These are phyloP conservation scores for Penicillium longicatenatum DNA, from an alignment of 495 filamentous ascomycete genomes.

Conservation along the genomic window DNA sequence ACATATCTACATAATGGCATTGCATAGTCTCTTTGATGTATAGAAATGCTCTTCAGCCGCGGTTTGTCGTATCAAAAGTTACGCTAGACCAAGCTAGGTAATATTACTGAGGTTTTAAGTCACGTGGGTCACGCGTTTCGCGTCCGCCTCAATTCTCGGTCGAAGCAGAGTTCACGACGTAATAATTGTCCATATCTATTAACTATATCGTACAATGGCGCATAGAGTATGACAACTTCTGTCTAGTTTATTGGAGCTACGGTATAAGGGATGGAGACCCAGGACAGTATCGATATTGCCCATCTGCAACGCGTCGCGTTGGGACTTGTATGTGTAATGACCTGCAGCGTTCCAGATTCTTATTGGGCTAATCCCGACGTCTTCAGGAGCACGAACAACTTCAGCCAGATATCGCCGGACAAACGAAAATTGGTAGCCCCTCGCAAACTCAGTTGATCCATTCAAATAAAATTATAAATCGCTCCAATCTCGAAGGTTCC, in stretches of 20 bases:
- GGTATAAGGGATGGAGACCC: conserved; percentile 40
- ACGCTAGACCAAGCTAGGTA: conserved; percentile 30
- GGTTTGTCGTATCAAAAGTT: neutral
- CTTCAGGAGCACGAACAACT: conserved; percentile 37
- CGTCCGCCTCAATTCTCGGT: conserved; percentile 23
- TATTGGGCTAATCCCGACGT: conserved; percentile 35
- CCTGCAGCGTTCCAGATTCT: conserved; percentile 31
- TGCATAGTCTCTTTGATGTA: neutral
- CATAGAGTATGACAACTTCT: neutral
- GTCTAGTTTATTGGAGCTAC: neutral
- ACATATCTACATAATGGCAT: neutral
- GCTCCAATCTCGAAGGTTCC: conserved; percentile 12
- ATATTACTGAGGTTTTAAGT: conserved; percentile 28
- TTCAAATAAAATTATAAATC: conserved; percentile 1
- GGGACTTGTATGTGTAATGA: conserved; percentile 45
- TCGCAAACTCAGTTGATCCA: conserved; percentile 4
- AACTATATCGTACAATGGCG: neutral
- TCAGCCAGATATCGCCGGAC: conserved; percentile 22
- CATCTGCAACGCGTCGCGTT: conserved; percentile 53
- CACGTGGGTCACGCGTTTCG: conserved; percentile 46
- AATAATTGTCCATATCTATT: neutral
- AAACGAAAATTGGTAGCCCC: conserved; percentile 12
- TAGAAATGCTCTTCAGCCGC: neutral
- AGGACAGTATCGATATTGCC: conserved; percentile 53
- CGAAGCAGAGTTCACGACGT: neutral